phyloP scores from a whole-genome alignment of 345 rosid genomes.

The Populus alba region DNA sequence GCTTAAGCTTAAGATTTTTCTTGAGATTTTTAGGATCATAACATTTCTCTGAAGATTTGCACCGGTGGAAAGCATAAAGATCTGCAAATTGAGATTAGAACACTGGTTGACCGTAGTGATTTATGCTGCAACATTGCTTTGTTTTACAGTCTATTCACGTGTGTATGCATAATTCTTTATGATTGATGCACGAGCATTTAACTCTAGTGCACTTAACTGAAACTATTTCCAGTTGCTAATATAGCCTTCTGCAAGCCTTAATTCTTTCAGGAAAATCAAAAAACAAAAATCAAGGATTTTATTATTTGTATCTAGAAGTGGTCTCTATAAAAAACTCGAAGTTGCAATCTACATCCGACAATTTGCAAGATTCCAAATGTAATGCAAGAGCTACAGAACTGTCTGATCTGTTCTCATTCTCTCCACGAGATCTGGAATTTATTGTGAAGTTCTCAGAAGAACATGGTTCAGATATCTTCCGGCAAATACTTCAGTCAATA shows the following conservation, averaged over 20 bases:
- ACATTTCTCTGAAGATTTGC: too few relatives aligned
- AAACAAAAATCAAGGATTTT: constrained; percentile 84
- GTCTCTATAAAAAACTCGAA: constrained; percentile 77
- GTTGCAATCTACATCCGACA: constrained; percentile 59
- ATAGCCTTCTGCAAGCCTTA: constrained; percentile 3
- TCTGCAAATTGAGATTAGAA: too few relatives aligned
- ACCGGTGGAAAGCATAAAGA: too few relatives aligned
- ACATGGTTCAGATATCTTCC: constrained; percentile 75
- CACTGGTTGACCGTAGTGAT: too few relatives aligned
- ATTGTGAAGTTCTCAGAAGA: constrained; percentile 85
- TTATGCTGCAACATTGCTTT: too few relatives aligned
- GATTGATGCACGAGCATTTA: not conserved
- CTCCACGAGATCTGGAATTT: constrained; percentile 83
- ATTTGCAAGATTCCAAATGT: constrained; percentile 46
- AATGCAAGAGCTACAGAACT: constrained; percentile 48
- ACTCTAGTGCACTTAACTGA: not conserved
- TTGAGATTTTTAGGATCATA: too few relatives aligned
- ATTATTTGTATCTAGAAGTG: constrained; percentile 84
- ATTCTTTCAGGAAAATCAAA: constrained; percentile 80
- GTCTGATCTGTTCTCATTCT: constrained; percentile 72
- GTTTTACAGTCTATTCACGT: not conserved
- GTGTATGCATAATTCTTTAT: not conserved
- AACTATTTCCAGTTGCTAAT: constrained; percentile 18
- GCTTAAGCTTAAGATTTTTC: too few relatives aligned
- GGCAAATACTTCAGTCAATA: constrained; percentile 73